Conservation (phyloP, 176 grass and related monocot species). For the Eragrostis curvula region DNA sequence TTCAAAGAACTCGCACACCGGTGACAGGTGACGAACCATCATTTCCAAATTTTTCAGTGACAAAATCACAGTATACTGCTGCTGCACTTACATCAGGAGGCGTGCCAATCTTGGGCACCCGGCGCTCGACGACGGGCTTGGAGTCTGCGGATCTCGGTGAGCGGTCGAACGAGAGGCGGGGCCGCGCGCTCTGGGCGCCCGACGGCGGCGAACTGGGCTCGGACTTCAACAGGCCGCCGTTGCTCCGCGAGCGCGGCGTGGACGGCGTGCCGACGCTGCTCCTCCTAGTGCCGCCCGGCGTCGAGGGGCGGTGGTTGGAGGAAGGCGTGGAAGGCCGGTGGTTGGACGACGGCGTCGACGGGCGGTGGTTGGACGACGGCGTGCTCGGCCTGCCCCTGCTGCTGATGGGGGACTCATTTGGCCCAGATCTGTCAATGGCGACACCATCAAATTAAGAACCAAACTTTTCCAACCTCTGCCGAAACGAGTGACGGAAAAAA, state of each 20-base stretch:
- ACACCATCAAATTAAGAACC: constrained; percentile 8
- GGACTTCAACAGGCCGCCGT: constrained; percentile 58
- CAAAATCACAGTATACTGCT: too few species aligned
- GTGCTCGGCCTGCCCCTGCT: constrained; percentile 72
- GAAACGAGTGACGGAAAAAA: background rate
- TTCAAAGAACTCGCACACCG: background rate
- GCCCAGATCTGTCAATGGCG: constrained; percentile 77
- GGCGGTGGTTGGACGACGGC: constrained; percentile 59
- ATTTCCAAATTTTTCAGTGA: background rate
- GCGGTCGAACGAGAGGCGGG: constrained; percentile 86
- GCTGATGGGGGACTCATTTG: constrained; percentile 73
- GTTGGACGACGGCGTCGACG: constrained; percentile 49
- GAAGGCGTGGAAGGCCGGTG: constrained; percentile 53
- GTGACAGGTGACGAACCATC: background rate
- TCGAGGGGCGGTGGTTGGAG: constrained; percentile 45
- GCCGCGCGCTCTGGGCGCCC: constrained; percentile 45
- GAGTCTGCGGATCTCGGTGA: constrained; percentile 79
- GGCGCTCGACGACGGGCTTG: constrained; percentile 75
- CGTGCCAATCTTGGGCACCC: constrained; percentile 72
- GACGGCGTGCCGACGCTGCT: constrained; percentile 46
- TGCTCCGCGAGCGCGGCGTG: constrained; percentile 66
- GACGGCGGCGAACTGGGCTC: constrained; percentile 73
- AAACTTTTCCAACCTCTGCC: background rate
- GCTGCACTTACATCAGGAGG: constrained; percentile 72
- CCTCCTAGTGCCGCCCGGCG: constrained; percentile 47